Evolutionary conservation across 441 rosid species (phyloP), one percentile per base, ranked within the genome.

Genomic region (Euphorbia schlechtendalii): DNA sequence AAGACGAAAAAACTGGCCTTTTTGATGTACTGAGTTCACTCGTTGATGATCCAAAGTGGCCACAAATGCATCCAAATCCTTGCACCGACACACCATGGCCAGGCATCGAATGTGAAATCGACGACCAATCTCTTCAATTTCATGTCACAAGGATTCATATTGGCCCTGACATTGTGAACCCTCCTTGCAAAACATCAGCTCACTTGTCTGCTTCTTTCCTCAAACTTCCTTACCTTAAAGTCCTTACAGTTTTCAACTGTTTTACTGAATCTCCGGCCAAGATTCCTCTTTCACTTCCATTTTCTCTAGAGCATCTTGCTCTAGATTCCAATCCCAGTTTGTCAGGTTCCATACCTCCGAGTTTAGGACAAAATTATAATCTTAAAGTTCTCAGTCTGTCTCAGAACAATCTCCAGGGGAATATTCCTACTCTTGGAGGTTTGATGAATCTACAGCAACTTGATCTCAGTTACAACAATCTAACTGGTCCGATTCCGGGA

Each of bases 61-160:
- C 76, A 11, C 60, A 67, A 59, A 45, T 56, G 36, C 82, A 82
- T 55, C 82, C 80, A 40, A 63, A 69, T 38, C 86, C 86, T 61
- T 82, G 86, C 63, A 75, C 74, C 18, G 74, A 79, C 54, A 82
- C 83, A 14, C 86, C 79, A 69, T 79, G 86, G 86, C 83, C 78
- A 69, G 82, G 82, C 21, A 59, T 79, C 63, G 77, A 73, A 61
- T 82, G 83, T 68, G 83, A 79, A 76, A 49, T 77, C 60, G 70
- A 64, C 18, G 64, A 69, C 67, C 71, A 69, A 64, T 63, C 69
- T 57, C 59, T 65, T 53, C 49, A 63, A 53, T 77, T 79, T 65
- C 86, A 79, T 70, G 76, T 82, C 54, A 77, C 83, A 0, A 69
- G 56, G 55, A 72, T 79, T 65, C 83, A 82, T 52, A 36, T 82